phyloP scores from a whole-genome alignment of 225 moss, liverwort and hornwort species.

The Polytrichum formosum region DNA sequence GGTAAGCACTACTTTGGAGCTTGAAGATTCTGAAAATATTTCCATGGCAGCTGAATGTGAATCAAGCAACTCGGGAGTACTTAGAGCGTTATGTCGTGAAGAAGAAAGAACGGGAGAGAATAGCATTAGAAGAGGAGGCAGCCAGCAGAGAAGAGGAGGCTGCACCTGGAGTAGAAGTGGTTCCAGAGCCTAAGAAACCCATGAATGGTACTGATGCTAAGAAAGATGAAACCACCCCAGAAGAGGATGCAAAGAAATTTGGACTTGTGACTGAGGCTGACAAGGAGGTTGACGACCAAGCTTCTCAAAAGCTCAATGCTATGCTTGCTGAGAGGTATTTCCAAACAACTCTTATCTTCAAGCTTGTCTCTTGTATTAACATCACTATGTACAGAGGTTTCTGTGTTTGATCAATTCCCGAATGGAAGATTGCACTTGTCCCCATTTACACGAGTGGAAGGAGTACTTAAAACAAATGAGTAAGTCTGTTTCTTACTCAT shows the following conservation, averaged over 20 bases:
- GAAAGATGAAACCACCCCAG: conserved; percentile 37
- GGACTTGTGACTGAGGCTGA: conserved; percentile 85
- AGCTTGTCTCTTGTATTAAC: not conserved
- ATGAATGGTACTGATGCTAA: conserved; percentile 43
- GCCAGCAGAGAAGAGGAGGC: conserved; percentile 80
- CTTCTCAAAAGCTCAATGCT: conserved; percentile 62
- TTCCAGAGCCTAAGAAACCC: conserved; percentile 57
- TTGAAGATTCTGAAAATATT: not conserved
- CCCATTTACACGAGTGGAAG: too few species aligned
- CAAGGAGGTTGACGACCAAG: conserved; percentile 71
- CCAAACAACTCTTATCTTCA: not conserved
- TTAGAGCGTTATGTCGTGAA: conserved; percentile 87
- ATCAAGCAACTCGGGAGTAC: conserved; percentile 95
- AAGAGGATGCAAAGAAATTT: conserved; percentile 82
- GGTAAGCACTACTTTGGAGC: too few species aligned
- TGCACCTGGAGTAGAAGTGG: conserved; percentile 87
- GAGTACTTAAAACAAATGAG: too few species aligned
- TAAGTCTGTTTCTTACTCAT: too few species aligned
- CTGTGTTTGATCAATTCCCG: too few species aligned
- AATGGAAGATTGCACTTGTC: too few species aligned
- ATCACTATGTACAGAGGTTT: too few species aligned
- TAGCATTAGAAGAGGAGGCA: conserved; percentile 66
- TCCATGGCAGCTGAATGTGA: conserved; percentile 84
- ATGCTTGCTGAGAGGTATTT: conserved; percentile 84
- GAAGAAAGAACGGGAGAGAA: conserved; percentile 91